Evolutionary conservation across 805 yeast genomes (phyloP).

Genomic region (Blastobotrys muscicola): DNA sequence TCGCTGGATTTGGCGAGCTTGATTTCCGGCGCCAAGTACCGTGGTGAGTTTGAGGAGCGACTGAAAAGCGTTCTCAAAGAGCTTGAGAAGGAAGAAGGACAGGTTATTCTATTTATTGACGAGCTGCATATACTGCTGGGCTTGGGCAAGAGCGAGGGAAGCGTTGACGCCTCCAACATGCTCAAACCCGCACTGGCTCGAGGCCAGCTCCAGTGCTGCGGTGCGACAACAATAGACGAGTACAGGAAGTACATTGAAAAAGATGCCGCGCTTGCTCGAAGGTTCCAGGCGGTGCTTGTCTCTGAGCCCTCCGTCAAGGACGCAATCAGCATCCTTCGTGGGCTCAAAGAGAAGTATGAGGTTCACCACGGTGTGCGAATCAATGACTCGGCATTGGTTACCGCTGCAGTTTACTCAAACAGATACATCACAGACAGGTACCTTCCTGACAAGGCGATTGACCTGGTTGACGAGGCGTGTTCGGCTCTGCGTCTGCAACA

Average conservation of each 20-base stretch:
- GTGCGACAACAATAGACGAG: constrained; percentile 94
- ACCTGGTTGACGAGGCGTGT: constrained; percentile 94
- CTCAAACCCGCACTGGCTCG: constrained; percentile 90
- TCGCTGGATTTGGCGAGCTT: constrained; percentile 81
- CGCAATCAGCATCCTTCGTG: constrained; percentile 84
- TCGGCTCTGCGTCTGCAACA: constrained; percentile 90
- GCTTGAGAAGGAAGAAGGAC: constrained; percentile 68
- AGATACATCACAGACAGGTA: constrained; percentile 87
- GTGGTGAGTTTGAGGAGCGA: constrained; percentile 95
- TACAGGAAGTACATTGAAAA: constrained; percentile 88
- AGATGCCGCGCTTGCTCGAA: constrained; percentile 89
- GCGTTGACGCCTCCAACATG: constrained; percentile 90
- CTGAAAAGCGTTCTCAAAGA: constrained; percentile 73
- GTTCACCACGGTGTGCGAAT: constrained; percentile 97
- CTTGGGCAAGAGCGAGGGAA: constrained; percentile 86
- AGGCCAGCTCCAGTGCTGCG: constrained; percentile 86
- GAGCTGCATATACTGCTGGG: constrained; percentile 87
- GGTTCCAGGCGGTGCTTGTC: constrained; percentile 82
- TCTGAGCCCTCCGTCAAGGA: constrained; percentile 87
- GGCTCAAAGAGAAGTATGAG: constrained; percentile 87
- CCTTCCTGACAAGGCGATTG: constrained; percentile 94
- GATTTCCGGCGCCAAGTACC: constrained; percentile 88
- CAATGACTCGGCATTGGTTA: constrained; percentile 83
- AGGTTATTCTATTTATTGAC: constrained; percentile 75
- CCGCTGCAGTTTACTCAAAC: constrained; percentile 84